Evolutionary conservation across 768 basidiomycete species (phyloP), one percentile per base, ranked within the genome.

Genomic region (Cytidiella melzeri): DNA sequence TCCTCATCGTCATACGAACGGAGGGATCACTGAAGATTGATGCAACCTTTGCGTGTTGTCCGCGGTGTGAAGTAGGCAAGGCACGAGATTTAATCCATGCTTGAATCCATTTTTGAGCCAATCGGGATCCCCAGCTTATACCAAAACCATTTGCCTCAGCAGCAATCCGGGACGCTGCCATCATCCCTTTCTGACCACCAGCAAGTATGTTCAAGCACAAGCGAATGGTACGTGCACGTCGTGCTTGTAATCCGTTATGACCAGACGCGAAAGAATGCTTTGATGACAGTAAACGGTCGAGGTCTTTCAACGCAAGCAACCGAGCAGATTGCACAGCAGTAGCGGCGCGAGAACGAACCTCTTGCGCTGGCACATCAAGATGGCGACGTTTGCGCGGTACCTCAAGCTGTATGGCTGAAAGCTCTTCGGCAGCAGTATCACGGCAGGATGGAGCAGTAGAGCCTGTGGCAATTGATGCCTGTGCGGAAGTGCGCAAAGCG

Each of bases 91-190:
- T 20, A 5, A 55, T 36, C 58, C 57, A 60, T 12, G 15, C 40
- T 21, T 34, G 20, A 7, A 36, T 40, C 58, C 58, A 60, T 10
- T 19, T 25, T 3, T 54, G 50, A 3, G 57, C 57, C 38, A 53
- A 20, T 1, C 58, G 48, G 9, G 43, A 45, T 15, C 57, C 57
- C 55, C 56, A 56, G 6, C 34, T 34, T 15, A 34, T 15, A 7
- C 9, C 30, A 15, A 34, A 24, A 12, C 28, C 49, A 18, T 53
- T 23, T 6, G 30, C 40, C 28, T 53, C 61, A n/a, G 61, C 65
- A 42, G 58, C 56, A 7, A 20, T 25, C 43, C 55, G 21, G 5
- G 61, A 64, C 28, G 62, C 59, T 4, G 63, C 59, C 12, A 60
- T 60, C 21, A 34, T 21, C 3, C 12, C 21, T 13, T 48, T 37